phyloP scores from a whole-genome alignment of 495 filamentous ascomycete genomes.

The Penicillium longicatenatum region DNA sequence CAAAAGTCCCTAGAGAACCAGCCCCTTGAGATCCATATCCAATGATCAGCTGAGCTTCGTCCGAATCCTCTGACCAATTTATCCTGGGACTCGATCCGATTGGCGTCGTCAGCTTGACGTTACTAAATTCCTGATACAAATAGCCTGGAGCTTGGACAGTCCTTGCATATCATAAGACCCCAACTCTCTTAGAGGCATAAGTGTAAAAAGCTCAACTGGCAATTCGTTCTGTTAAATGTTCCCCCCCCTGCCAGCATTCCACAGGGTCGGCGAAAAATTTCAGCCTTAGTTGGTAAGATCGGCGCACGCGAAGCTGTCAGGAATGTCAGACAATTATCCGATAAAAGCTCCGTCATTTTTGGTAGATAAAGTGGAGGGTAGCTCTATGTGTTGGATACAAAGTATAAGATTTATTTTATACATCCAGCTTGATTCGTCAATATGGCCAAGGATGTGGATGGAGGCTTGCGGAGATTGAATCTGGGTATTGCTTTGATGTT shows the following conservation, averaged over 20 bases:
- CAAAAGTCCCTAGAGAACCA: not conserved
- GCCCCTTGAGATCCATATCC: conserved; percentile 2
- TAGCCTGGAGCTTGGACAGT: conserved; percentile 5
- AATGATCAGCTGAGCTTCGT: not conserved
- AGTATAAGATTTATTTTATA: not conserved
- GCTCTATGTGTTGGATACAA: not conserved
- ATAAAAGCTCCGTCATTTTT: conserved; percentile 7
- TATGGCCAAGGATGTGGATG: not conserved
- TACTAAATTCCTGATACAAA: conserved; percentile 9
- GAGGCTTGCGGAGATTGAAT: conserved; percentile 27
- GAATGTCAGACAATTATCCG: conserved; percentile 10
- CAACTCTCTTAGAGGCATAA: not conserved
- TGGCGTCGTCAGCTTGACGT: not conserved
- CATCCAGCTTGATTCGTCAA: not conserved
- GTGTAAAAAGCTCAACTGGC: not conserved
- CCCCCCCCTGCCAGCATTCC: conserved; percentile 9
- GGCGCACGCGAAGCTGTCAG: conserved; percentile 5
- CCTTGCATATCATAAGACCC: conserved; percentile 8
- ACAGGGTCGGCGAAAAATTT: not conserved
- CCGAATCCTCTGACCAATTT: not conserved
- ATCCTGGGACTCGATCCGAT: not conserved
- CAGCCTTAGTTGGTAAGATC: conserved; percentile 4
- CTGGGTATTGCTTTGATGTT: conserved; percentile 31
- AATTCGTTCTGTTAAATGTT: conserved; percentile 4
- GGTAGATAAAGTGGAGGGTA: not conserved